phyloP scores from a whole-genome alignment of 2,329 filamentous ascomycete genomes.

The Aureobasidium sp. region DNA sequence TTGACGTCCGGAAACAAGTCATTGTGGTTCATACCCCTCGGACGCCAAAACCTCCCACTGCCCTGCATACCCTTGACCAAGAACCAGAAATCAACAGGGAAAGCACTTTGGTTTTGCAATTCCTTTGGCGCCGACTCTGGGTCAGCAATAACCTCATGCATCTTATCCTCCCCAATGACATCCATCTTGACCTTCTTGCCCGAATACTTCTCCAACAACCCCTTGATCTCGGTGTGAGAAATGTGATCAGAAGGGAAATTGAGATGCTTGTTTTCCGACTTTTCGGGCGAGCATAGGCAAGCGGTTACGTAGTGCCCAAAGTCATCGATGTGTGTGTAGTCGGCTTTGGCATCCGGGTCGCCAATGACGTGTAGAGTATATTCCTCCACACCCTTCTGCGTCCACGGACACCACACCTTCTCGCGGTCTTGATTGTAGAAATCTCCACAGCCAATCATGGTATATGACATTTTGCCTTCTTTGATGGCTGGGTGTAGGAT shows the following conservation, averaged over 20 bases:
- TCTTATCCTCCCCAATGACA: constrained; percentile 13
- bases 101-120: constrained; percentile 14
- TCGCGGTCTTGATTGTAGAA: constrained; percentile 26
- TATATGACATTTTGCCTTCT: constrained; percentile 23
- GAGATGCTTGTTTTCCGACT: constrained; percentile 19
- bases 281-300: constrained; percentile 19
- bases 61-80: constrained; percentile 21
- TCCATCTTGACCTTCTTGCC: background rate
- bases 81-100: constrained; percentile 23
- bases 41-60: constrained; percentile 17
- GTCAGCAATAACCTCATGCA: constrained; percentile 18
- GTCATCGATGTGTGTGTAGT: constrained; percentile 22
- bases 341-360: constrained; percentile 18
- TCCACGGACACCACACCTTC: constrained; percentile 23
- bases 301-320: constrained; percentile 22
- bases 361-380: constrained; percentile 22
- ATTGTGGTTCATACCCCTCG: constrained; percentile 20
- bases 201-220: constrained; percentile 2
- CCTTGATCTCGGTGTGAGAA: constrained; percentile 19
- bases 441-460: constrained; percentile 26
- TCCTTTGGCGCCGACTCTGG: constrained; percentile 15
- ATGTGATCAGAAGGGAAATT: constrained; percentile 22
- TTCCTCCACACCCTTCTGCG: constrained; percentile 15
- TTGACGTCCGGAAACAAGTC: constrained; percentile 13
- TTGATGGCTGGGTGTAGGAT: constrained; percentile 19